A percentile compares a stretch with the other conserved stretches of the same genome.
Conservation (phyloP, 345 rosid genomes). For the Aethionema arabicum region DNA sequence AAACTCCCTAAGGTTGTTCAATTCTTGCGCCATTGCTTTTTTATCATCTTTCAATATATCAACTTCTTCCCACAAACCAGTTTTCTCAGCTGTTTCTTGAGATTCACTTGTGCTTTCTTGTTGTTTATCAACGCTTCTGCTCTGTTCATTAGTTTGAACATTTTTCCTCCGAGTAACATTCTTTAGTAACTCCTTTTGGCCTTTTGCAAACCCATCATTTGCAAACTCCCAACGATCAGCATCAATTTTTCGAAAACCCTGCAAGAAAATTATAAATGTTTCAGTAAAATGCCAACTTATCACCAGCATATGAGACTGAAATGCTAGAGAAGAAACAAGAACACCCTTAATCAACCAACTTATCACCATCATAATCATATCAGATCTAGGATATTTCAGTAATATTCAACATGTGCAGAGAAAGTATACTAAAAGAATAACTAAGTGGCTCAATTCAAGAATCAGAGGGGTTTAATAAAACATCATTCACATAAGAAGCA, state of each 20-base stretch:
- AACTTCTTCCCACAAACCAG: constrained; percentile 65
- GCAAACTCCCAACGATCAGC: constrained; percentile 88
- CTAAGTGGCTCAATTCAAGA: neutral
- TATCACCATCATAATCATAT: neutral
- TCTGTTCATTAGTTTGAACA: constrained; percentile 51
- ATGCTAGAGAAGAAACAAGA: constrained; percentile 2
- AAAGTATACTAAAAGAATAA: too few relatives aligned
- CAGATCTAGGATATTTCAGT: neutral
- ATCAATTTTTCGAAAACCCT: constrained; percentile 92
- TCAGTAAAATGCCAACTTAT: neutral
- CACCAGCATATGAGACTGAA: neutral
- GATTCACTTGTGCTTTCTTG: constrained; percentile 35
- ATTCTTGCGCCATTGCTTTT: constrained; percentile 61
- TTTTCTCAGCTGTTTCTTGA: constrained; percentile 38
- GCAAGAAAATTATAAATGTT: constrained; percentile 33
- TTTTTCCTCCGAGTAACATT: constrained; percentile 69
- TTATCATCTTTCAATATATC: constrained; percentile 75
- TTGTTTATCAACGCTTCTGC: constrained; percentile 41
- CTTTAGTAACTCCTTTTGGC: constrained; percentile 67
- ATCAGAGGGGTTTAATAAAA: constrained; percentile 2
- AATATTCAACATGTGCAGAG: neutral
- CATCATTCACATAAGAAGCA: constrained; percentile 3
- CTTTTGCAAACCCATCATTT: constrained; percentile 75
- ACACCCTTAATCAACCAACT: constrained; percentile 1
- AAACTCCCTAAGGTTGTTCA: constrained; percentile 64